phyloP scores from a whole-genome alignment of 345 rosid species.

The Lepidium didymum region DNA sequence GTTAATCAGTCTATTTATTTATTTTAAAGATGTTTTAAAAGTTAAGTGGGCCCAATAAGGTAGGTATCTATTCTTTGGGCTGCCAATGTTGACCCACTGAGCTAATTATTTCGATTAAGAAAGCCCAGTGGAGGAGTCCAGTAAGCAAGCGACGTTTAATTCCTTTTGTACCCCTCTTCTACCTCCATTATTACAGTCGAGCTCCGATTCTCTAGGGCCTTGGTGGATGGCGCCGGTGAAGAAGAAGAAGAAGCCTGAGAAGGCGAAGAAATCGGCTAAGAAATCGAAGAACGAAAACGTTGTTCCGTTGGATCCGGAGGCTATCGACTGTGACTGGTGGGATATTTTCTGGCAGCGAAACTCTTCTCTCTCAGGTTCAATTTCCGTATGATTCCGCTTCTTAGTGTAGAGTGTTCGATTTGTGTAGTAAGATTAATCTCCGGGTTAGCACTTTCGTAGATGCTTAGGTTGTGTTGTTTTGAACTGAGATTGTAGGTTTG shows the following conservation, averaged over 20 bases:
- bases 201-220: not conserved
- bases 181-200: not conserved
- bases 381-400: not conserved
- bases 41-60: not conserved
- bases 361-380: conserved; percentile 54
- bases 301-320: conserved; percentile 58
- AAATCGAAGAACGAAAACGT: conserved; percentile 48
- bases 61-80: not conserved
- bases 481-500: not conserved
- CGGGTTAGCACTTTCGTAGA: not conserved
- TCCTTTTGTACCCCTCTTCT: not conserved
- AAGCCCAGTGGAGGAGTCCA: not conserved
- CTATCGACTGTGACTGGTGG: conserved; percentile 92
- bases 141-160: not conserved
- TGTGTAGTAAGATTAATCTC: not conserved
- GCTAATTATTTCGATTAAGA: not conserved
- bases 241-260: conserved; percentile 42
- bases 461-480: not conserved
- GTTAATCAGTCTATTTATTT: not conserved
- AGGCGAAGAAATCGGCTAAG: conserved; percentile 44
- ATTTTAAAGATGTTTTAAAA: not conserved
- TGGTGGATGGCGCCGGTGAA: conserved; percentile 49
- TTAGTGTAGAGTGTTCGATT: not conserved
- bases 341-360: conserved; percentile 69
- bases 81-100: not conserved